phyloP scores from a whole-genome alignment of 352 stramenopile genomes.

The Phytophthora chlamydospora region DNA sequence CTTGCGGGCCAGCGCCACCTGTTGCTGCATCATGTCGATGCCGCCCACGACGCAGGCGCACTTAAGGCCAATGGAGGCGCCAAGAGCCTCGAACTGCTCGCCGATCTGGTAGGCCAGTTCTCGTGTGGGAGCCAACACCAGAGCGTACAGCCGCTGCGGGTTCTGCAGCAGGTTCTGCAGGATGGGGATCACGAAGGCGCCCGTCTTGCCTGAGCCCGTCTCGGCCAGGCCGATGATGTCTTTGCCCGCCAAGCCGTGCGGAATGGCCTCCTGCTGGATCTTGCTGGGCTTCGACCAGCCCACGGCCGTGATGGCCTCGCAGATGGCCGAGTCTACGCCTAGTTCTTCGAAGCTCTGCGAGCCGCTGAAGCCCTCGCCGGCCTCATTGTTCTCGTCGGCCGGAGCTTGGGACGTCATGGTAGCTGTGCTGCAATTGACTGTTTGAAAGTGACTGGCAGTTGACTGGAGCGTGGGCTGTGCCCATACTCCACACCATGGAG shows the following conservation, averaged over 20 bases:
- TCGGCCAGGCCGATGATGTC: slow-evolving; percentile 98
- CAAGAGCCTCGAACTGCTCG: slow-evolving; percentile 94
- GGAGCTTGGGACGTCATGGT: slow-evolving; percentile 10
- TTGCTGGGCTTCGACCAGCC: slow-evolving; percentile 94
- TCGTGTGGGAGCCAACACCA: slow-evolving; percentile 94
- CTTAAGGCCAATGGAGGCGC: slow-evolving; percentile 92
- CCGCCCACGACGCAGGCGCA: slow-evolving; percentile 94
- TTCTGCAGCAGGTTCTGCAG: slow-evolving; percentile 92
- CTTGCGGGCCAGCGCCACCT: slow-evolving; percentile 96
- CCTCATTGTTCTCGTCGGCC: slow-evolving; percentile 33
- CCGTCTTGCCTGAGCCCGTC: slow-evolving; percentile 96
- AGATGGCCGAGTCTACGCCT: slow-evolving; percentile 91
- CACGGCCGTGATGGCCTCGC: slow-evolving; percentile 91
- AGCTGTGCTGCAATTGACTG: not conserved
- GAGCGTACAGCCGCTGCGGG: slow-evolving; percentile 88
- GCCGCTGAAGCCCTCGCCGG: slow-evolving; percentile 60
- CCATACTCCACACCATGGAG: too few species aligned
- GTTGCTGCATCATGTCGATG: slow-evolving; percentile 97
- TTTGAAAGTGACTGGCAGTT: not conserved
- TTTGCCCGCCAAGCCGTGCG: slow-evolving; percentile 90
- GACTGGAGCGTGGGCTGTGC: slow-evolving; percentile 6
- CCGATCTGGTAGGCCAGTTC: slow-evolving; percentile 97
- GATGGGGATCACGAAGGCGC: slow-evolving; percentile 95
- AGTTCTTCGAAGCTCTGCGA: slow-evolving; percentile 90
- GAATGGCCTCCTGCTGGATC: slow-evolving; percentile 96